These are phyloP conservation scores for Colletotrichum sidae DNA, from an alignment of 2,329 filamentous ascomycete genomes.

Conservation along the genomic window DNA sequence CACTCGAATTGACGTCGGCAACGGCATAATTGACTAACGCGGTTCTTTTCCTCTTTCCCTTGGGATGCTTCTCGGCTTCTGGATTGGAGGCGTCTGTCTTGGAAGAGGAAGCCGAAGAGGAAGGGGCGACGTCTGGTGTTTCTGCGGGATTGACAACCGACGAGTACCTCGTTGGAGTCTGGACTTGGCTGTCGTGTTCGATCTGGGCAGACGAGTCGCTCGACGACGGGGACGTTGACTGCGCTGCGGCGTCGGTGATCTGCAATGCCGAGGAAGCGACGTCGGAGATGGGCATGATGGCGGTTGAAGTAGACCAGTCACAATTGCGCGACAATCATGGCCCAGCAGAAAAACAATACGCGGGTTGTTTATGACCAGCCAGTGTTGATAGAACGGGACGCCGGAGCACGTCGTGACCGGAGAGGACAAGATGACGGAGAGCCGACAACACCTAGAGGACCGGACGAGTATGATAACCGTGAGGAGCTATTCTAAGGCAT, in stretches of 20 bases:
- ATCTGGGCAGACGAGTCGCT: conserved; percentile 16
- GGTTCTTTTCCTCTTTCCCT: conserved; percentile 72
- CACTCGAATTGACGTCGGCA: too few relatives aligned
- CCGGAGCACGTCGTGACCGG: too few relatives aligned
- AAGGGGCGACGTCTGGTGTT: conserved; percentile 1
- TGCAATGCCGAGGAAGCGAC: conserved; percentile 11
- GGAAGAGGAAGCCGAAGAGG: background rate
- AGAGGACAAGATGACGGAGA: too few relatives aligned
- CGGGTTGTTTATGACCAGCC: too few relatives aligned
- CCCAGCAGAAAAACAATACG: background rate
- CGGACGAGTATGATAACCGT: too few relatives aligned
- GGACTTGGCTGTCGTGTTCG: conserved; percentile 2
- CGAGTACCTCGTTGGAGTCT: conserved; percentile 7
- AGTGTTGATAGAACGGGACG: too few relatives aligned
- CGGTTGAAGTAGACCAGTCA: conserved; percentile 6
- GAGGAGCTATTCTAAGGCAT: conserved; percentile 24
- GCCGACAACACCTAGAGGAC: too few relatives aligned
- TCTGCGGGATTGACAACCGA: background rate
- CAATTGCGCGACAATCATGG: conserved; percentile 20
- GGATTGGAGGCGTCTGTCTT: conserved; percentile 32
- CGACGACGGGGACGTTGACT: conserved; percentile 15
- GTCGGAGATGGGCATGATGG: conserved; percentile 28
- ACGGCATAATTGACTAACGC: conserved; percentile 59
- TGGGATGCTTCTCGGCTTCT: conserved; percentile 60
- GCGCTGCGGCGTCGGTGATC: conserved; percentile 4